These are phyloP conservation scores for Penicillium argentinense DNA, from an alignment of 495 filamentous ascomycete species.

Conservation along the genomic window DNA sequence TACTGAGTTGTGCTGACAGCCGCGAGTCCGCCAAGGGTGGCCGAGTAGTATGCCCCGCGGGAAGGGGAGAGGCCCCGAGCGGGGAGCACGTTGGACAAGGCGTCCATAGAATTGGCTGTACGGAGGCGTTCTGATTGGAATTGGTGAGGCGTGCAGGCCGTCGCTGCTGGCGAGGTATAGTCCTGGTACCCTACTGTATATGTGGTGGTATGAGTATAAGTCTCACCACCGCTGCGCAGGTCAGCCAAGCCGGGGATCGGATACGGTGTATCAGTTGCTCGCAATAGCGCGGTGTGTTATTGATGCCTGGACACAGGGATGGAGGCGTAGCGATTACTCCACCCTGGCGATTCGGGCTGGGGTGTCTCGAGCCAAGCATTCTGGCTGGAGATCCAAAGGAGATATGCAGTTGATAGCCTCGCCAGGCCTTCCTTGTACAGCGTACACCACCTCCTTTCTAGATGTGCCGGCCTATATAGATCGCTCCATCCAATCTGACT, in stretches of 20 bases:
- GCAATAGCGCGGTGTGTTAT: conserved; percentile 1
- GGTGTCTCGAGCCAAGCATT: conserved; percentile 26
- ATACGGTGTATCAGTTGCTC: conserved; percentile 7
- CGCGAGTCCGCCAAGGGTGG: conserved; percentile 20
- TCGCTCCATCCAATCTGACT: conserved; percentile 3
- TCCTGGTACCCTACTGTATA: too few relatives aligned
- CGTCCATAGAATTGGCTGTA: conserved; percentile 6
- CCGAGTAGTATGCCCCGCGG: conserved; percentile 20
- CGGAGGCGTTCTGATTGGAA: conserved; percentile 15
- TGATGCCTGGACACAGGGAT: conserved; percentile 7
- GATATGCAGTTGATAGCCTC: conserved; percentile 13
- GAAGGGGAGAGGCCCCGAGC: conserved; percentile 20
- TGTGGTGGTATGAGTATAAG: too few relatives aligned
- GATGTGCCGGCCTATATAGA: conserved; percentile 13
- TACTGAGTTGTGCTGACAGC: conserved; percentile 16
- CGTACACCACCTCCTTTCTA: neutral
- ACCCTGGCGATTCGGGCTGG: conserved; percentile 13
- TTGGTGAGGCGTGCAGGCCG: neutral
- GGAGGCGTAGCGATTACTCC: conserved; percentile 12
- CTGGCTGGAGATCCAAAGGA: conserved; percentile 22
- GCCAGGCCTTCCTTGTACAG: conserved; percentile 18
- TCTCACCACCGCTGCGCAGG: too few relatives aligned
- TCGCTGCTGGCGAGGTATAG: neutral
- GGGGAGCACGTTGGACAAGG: conserved; percentile 21
- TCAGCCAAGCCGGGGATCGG: neutral